A percentile compares a stretch with the other conserved stretches of the same genome.
Conservation (phyloP, 2,329 filamentous ascomycete species). For the Hymenotorrendiella dingleyae region DNA sequence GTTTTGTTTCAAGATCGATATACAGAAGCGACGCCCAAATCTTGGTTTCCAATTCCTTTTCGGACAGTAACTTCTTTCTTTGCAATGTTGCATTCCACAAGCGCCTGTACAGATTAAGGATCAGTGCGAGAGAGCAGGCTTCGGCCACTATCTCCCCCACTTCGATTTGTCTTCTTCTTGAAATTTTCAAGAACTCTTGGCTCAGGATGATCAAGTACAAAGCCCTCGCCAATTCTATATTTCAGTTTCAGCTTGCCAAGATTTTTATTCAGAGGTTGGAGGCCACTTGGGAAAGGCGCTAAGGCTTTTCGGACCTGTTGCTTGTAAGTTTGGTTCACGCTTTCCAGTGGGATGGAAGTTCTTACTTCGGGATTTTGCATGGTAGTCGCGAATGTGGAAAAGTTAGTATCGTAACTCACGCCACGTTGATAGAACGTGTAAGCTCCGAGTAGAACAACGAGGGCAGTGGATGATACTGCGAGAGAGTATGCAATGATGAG, state of each 20-base stretch:
- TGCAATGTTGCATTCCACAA: too few species aligned
- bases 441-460: not conserved
- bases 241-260: not conserved
- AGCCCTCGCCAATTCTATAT: too few species aligned
- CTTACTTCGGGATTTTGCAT: not conserved
- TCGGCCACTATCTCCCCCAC: too few species aligned
- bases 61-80: too few species aligned
- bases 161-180: too few species aligned
- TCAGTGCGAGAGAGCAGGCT: too few species aligned
- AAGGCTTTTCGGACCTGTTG: not conserved
- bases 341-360: not conserved
- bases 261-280: not conserved
- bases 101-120: too few species aligned
- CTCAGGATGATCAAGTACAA: too few species aligned
- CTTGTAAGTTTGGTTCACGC: not conserved
- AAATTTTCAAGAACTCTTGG: too few species aligned
- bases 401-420: not conserved
- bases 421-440: not conserved
- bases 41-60: too few species aligned
- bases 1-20: too few species aligned
- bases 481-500: not conserved
- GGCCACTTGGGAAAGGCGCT: not conserved
- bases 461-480: not conserved
- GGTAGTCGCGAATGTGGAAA: not conserved
- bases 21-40: too few species aligned